A percentile compares a stretch with the other conserved stretches of the same genome.
Evolutionary conservation across 2,329 filamentous ascomycete genomes (phyloP).

Genomic region (Dendrostoma leiphaemia): DNA sequence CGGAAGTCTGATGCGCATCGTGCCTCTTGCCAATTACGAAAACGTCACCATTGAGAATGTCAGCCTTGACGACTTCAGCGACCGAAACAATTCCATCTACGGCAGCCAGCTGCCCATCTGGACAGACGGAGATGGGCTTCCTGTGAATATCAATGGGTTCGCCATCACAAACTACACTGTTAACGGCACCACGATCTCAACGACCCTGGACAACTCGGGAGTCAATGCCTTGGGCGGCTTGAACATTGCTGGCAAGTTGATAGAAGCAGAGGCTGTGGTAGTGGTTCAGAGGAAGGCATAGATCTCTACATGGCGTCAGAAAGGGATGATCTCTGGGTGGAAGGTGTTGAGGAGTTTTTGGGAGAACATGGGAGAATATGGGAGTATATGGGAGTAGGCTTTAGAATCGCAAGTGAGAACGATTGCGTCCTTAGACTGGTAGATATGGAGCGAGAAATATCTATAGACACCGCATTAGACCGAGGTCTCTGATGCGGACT

Average conservation of each 20-base stretch:
- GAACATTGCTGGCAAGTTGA: background rate
- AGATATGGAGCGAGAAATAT: too few species aligned
- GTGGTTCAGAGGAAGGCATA: too few species aligned
- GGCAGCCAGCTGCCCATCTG: slow-evolving; percentile 18
- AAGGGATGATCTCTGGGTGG: too few species aligned
- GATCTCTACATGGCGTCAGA: too few species aligned
- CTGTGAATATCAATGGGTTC: slow-evolving; percentile 13
- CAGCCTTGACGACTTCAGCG: slow-evolving; percentile 17
- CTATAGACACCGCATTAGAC: too few species aligned
- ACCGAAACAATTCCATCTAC: slow-evolving; percentile 16
- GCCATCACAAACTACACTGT: slow-evolving; percentile 15
- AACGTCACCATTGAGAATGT: slow-evolving; percentile 20
- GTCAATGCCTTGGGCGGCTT: background rate
- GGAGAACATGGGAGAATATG: too few species aligned
- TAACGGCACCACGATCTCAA: slow-evolving; percentile 3
- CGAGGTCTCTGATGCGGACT: too few species aligned
- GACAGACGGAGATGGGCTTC: slow-evolving; percentile 5
- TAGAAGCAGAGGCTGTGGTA: background rate
- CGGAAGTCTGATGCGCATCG: slow-evolving; percentile 19
- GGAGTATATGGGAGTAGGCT: too few species aligned
- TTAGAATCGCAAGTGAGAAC: too few species aligned
- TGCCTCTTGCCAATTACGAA: slow-evolving; percentile 18
- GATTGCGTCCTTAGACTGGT: too few species aligned
- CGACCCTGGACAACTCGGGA: slow-evolving; percentile 1
- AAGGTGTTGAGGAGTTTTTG: too few species aligned